These are phyloP conservation scores for Arabidopsis suecica DNA, from an alignment of 345 rosid genomes.

Conservation along the genomic window DNA sequence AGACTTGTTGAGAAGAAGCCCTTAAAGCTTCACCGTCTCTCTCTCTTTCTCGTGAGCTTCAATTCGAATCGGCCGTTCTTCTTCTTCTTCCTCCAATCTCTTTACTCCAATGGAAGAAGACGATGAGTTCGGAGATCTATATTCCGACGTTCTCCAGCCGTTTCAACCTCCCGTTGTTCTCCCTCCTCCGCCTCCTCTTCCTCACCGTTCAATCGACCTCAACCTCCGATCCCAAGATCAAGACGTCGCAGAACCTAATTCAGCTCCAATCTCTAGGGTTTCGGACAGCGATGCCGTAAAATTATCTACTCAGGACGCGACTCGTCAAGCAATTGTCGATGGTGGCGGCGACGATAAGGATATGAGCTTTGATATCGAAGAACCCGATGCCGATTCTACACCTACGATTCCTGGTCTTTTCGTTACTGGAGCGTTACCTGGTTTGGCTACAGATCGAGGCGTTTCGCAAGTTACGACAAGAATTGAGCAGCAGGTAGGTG, in stretches of 20 bases:
- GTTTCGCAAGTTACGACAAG: constrained; percentile 13
- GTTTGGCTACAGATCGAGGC: constrained; percentile 42
- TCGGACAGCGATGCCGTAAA: constrained; percentile 33
- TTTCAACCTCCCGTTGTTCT: constrained; percentile 52
- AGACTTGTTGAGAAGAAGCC: constrained; percentile 36
- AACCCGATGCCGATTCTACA: constrained; percentile 51
- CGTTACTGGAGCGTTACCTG: constrained; percentile 20
- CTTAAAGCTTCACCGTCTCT: constrained; percentile 44
- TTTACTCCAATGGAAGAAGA: constrained; percentile 78
- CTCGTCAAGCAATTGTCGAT: constrained; percentile 31
- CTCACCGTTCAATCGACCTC: constrained; percentile 67
- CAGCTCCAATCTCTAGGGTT: constrained; percentile 56
- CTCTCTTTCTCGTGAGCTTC: constrained; percentile 28
- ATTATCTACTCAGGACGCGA: constrained; percentile 33
- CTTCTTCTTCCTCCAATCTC: constrained; percentile 27
- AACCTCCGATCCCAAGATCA: constrained; percentile 49
- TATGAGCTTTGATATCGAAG: constrained; percentile 85
- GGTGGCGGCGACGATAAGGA: constrained; percentile 46
- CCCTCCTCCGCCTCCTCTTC: constrained; percentile 39
- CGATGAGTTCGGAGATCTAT: constrained; percentile 99
- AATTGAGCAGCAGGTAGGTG: constrained; percentile 13
- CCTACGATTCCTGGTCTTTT: constrained; percentile 72
- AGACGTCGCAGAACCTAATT: constrained; percentile 33
- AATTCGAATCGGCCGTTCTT: constrained; percentile 31
- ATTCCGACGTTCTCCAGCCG: constrained; percentile 78